Base-by-base conservation (phyloP, 805 yeast genomes). In the Wickerhamiella cacticola region DNA sequence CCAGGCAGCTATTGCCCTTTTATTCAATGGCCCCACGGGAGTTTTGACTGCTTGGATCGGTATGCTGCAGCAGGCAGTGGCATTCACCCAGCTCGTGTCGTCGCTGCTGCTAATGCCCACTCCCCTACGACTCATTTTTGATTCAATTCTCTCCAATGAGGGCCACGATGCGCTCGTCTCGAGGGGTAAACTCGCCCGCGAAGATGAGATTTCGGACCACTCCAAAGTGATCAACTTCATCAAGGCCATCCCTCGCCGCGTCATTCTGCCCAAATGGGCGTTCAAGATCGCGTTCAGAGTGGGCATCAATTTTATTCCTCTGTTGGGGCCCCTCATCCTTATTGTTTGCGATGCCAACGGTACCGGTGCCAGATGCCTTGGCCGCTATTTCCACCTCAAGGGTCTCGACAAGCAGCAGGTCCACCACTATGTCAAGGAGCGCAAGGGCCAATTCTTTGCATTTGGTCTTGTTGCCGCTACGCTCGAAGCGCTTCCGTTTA, bases 261-360 rank as follows among this genome's bases (percentile, higher is more conserved):
- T 69, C 19, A 50, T 68, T 1, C 67, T 74, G 19, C 74, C 76
- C 0, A 58, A 60, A 25, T 67, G 75, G 63, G 44, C 73, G 0
- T 15, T 62, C 6, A 65, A 70, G 47, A 64, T 69, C 2, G 1
- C 69, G 0, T 13, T 67, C 0, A 60, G 68, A 18, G 54, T 74
- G 15, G 13, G 66, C 0, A 56, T 79, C 10, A 70, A 72, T 25
- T 60, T 69, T 46, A 66, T 80, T 12, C 87, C 87, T 0, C 31
- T 78, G 5, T 16, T 75, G 5, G 87, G 87, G 0, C 82, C 83
- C 0, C n/a, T 72, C 4, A 22, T 76, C 7, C 70, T 75, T 9
- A 62, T 77, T 12, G 46, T 74, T 2, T 48, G 76, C 5, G 73
- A 71, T 47, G 78, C 83, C 0, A 75, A 82, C 0, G 61, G 72